These are phyloP conservation scores for Eruca vesicaria DNA, from an alignment of 441 rosid species.

Conservation along the genomic window DNA sequence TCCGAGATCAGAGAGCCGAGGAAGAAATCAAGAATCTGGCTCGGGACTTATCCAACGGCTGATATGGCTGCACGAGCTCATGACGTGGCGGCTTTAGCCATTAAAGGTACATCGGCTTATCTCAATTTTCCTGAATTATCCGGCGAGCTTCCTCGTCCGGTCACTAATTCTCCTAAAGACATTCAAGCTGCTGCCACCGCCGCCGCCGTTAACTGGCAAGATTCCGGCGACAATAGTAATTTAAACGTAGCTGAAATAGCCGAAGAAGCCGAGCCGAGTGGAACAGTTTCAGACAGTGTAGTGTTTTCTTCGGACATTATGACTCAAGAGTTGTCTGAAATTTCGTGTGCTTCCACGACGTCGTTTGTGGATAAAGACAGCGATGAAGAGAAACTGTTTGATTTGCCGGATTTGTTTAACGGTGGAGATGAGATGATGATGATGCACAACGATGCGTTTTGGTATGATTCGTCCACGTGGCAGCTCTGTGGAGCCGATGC, in stretches of 20 bases:
- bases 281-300: slow-evolving; percentile 25
- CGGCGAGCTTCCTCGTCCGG: slow-evolving; percentile 55
- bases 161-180: slow-evolving; percentile 57
- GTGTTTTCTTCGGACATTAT: no score
- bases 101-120: slow-evolving; percentile 64
- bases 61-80: slow-evolving; percentile 90
- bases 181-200: no score
- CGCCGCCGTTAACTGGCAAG: no score
- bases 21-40: slow-evolving; percentile 84
- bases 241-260: background rate
- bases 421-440: slow-evolving; percentile 23
- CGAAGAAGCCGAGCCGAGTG: slow-evolving; percentile 34
- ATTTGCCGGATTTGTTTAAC: slow-evolving; percentile 63
- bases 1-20: slow-evolving; percentile 76
- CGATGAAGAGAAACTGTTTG: slow-evolving; percentile 61
- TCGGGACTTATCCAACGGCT: slow-evolving; percentile 68
- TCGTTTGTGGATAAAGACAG: slow-evolving; percentile 28
- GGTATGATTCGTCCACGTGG: slow-evolving; percentile 49
- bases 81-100: slow-evolving; percentile 75
- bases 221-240: background rate
- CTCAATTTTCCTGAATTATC: slow-evolving; percentile 66
- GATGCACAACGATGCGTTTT: slow-evolving; percentile 37
- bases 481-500: no score
- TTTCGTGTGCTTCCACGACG: slow-evolving; percentile 33
- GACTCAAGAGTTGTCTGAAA: slow-evolving; percentile 43